Evolutionary conservation across 1,284 basidiomycete species (phyloP), one percentile per base, ranked within the genome.

Genomic region (Pseudomicrostroma phylloplanum): DNA sequence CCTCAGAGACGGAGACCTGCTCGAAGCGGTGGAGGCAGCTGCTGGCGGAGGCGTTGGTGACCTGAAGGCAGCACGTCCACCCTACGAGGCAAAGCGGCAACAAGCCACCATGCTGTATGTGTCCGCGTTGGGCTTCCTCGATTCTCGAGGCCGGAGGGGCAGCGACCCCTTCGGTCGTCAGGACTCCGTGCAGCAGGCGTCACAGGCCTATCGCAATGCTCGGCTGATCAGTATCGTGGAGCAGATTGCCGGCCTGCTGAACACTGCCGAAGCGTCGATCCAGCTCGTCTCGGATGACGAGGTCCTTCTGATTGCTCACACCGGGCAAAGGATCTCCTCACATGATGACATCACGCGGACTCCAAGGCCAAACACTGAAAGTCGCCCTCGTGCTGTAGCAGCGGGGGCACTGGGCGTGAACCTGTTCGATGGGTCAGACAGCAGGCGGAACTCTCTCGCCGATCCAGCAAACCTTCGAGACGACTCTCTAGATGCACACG

Each of bases 71-170:
- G 59, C 61, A 13, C 19, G 57, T 26, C 56, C 56, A 4, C 39
- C 57, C 6, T 63, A 42, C 26, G 61, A 63, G 55, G 48, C 56
- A 17, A 26, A 63, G 41, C 39, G 61, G 42, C 58, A 63, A 23
- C 21, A 36, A 15, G 23, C 23, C 12, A 57, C 60, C n/a, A 19
- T 26, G 30, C 21, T 25, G 23, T 59, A 58, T 23, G 11, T 58
- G 4, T 26, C 46, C 12, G 57, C 57, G 17, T 54, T 58, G 36
- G 19, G 48, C 17, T 36, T 36, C 30, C 36, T 57, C 26, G 43
- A 48, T 48, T 36, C 30, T 36, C 30, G 30, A 36, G 30, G 30
- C 30, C 3, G 30, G 30, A 36, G 30, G 9, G 30, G 30, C 30
- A 36, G 30, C 9, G 30, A 36, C 9, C 30, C 30, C 9, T 36